Evolutionary conservation across 345 rosid genomes (phyloP).

Genomic region (Pistacia atlantica): DNA sequence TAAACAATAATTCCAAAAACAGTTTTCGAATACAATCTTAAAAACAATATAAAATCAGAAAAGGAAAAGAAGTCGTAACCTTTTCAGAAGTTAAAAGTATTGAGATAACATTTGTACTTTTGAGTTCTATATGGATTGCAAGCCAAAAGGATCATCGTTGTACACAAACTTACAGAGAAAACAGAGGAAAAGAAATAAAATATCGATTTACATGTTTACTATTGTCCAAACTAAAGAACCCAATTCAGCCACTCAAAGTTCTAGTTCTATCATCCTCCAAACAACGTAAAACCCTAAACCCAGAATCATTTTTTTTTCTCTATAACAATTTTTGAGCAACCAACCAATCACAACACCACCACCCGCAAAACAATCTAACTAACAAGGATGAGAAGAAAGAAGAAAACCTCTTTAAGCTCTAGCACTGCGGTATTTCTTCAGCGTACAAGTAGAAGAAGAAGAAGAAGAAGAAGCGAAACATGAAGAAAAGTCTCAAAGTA

Average conservation of each 20-base stretch:
- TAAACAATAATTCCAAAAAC: too few species aligned
- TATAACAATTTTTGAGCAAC: slow-evolving; percentile 1
- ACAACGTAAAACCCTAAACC: neutral
- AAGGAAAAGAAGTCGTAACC: too few species aligned
- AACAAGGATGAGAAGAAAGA: neutral
- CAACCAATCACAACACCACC: neutral
- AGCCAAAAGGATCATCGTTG: too few species aligned
- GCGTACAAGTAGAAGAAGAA: neutral
- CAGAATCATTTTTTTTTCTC: neutral
- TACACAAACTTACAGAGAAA: neutral
- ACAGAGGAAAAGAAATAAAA: slow-evolving; percentile 3
- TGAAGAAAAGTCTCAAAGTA: neutral
- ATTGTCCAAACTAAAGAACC: neutral
- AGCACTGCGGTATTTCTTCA: neutral
- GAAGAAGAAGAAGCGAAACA: neutral
- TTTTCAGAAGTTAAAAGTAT: too few species aligned
- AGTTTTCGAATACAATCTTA: too few species aligned
- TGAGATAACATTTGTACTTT: too few species aligned
- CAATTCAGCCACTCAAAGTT: neutral
- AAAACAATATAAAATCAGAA: too few species aligned
- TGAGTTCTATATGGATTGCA: too few species aligned
- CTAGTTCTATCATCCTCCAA: neutral
- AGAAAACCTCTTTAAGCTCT: neutral
- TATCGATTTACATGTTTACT: neutral
- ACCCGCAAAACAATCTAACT: neutral